These are phyloP conservation scores for Roridomyces roridus DNA, from an alignment of 768 basidiomycete species.

Conservation along the genomic window DNA sequence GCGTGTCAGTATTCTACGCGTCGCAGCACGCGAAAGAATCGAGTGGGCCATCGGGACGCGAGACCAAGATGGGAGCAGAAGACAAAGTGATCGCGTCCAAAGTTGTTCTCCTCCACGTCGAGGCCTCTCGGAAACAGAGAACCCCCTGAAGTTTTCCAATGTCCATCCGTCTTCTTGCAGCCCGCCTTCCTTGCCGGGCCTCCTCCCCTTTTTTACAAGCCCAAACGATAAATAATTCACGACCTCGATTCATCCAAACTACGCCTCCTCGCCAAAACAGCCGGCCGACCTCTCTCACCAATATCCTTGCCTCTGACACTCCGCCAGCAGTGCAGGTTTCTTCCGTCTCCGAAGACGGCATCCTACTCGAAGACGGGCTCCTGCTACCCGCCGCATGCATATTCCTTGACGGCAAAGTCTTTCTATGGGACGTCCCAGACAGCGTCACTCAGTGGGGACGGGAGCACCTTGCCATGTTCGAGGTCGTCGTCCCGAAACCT, in stretches of 20 bases:
- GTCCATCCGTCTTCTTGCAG: too few relatives aligned
- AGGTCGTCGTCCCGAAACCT: constrained; percentile 83
- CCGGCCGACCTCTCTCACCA: constrained; percentile 56
- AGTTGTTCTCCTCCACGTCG: too few relatives aligned
- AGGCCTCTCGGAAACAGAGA: too few relatives aligned
- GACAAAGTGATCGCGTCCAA: too few relatives aligned
- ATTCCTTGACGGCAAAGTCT: constrained; percentile 84
- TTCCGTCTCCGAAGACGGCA: constrained; percentile 66
- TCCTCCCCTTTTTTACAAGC: too few relatives aligned
- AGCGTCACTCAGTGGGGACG: constrained; percentile 71
- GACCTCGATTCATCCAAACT: constrained; percentile 30
- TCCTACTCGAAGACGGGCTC: constrained; percentile 80
- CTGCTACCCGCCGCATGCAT: constrained; percentile 79
- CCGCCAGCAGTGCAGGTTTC: constrained; percentile 76
- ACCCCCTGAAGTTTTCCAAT: too few relatives aligned
- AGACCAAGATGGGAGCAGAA: too few relatives aligned
- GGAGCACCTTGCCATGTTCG: constrained; percentile 82
- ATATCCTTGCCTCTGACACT: constrained; percentile 73
- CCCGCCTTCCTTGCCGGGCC: too few relatives aligned
- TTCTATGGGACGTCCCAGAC: constrained; percentile 87
- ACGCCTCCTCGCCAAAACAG: constrained; percentile 22
- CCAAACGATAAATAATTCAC: too few relatives aligned
- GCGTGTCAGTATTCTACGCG: not conserved
- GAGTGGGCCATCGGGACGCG: not conserved
- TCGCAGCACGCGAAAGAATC: constrained; percentile 2